These are phyloP conservation scores for Microdochium trichocladiopsis DNA, from an alignment of 2,329 filamentous ascomycete genomes.

Conservation along the genomic window DNA sequence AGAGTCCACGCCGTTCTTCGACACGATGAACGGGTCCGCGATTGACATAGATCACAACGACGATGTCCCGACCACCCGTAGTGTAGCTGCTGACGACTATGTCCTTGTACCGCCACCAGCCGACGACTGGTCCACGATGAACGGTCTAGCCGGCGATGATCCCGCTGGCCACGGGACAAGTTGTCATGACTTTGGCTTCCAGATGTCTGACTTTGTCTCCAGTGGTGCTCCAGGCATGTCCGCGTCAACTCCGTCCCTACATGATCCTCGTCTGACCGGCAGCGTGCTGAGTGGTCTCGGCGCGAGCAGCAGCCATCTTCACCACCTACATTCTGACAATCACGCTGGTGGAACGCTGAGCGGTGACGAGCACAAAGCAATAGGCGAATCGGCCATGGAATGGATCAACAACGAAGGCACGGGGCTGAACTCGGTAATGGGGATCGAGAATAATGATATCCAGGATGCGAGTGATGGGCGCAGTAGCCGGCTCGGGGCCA, in stretches of 20 bases:
- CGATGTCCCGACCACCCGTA: slow-evolving; percentile 3
- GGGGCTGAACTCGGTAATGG: background rate
- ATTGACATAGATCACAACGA: slow-evolving; percentile 17
- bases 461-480: slow-evolving; percentile 18
- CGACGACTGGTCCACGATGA: slow-evolving; percentile 17
- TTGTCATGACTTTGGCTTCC: slow-evolving; percentile 13
- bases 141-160: slow-evolving; percentile 8
- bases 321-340: background rate
- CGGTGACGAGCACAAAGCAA: background rate
- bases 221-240: slow-evolving; percentile 15
- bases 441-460: slow-evolving; percentile 7
- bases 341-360: background rate
- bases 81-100: slow-evolving; percentile 10
- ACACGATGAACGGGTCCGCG: slow-evolving; percentile 17
- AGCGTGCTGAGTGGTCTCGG: background rate
- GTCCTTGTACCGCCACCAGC: slow-evolving; percentile 16
- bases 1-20: slow-evolving; percentile 15
- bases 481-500: slow-evolving; percentile 1
- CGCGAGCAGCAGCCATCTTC: background rate
- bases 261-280: background rate
- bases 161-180: slow-evolving; percentile 4
- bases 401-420: background rate
- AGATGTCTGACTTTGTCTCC: slow-evolving; percentile 16
- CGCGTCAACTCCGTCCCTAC: slow-evolving; percentile 19
- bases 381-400: background rate